Evolutionary conservation across 2,329 filamentous ascomycete genomes (phyloP), one percentile per base, ranked within the genome.

Genomic region (Cladosporium halotolerans): DNA sequence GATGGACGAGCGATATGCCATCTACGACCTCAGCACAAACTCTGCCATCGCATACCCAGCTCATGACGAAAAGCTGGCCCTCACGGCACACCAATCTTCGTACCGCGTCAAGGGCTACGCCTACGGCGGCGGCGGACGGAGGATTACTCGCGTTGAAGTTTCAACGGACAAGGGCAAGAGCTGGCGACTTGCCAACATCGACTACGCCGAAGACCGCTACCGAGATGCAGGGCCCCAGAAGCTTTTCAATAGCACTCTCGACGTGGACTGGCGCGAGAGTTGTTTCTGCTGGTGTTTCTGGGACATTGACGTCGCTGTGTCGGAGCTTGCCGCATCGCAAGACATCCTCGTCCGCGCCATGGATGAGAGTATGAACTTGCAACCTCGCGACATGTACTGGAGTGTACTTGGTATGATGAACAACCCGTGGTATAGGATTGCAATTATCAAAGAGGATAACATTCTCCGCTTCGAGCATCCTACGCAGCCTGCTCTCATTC

Each of bases 361-460:
- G 89, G 91, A 96, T 61, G 91, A 96, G 59, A 81, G 85, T 52
- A 85, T 96, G 81, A 88, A 87, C 69, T 75, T 88, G 0, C 89
- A 95, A 67, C 91, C 91, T 4, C 79, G 88, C 57, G 91, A 96
- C 63, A 93, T 96, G 88, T 96, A 96, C 72, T 96, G 91, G 91
- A 90, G 83, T 56, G 89, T 95, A 2, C 73, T 96, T 38, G 90
- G 91, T 0, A 96, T 96, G 91, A 96, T 96, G 91, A 96, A 96
- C 71, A 96, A 96, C 62, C 88, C 89, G 0, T 96, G 91, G 91
- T 96, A 86, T 68, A 79, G 91, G 4, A 80, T 96, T 1, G 81
- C 84, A 2, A 86, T 96, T 52, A 80, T 82, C 49, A 84, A 83
- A 53, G 84, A 91, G 55, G 77, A 76, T 0, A 75, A 80, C 13